Evolutionary conservation across 495 filamentous ascomycete genomes (phyloP).

Genomic region (Aspergillus sclerotiicarbonarius): DNA sequence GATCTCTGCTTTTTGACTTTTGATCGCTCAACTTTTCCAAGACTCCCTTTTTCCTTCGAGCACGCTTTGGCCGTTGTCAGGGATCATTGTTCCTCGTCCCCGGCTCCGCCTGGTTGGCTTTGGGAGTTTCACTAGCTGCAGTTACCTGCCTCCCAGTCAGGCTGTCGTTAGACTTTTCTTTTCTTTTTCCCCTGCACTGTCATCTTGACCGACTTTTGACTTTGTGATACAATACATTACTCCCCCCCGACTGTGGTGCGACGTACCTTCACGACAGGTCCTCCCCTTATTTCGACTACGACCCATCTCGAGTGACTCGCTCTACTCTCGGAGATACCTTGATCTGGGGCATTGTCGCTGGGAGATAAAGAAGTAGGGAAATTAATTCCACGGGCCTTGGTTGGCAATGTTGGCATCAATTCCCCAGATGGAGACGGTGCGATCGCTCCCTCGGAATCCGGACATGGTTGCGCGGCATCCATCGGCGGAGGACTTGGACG

Average conservation of each 20-base stretch:
- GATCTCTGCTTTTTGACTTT: constrained; percentile 10
- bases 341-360: background rate
- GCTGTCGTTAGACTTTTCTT: constrained; percentile 21
- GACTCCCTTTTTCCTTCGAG: constrained; percentile 2
- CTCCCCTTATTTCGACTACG: constrained; percentile 25
- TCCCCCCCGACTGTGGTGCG: constrained; percentile 37
- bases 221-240: constrained; percentile 40
- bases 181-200: constrained; percentile 27
- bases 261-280: constrained; percentile 28
- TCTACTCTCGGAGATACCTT: constrained; percentile 4
- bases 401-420: constrained; percentile 43
- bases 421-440: constrained; percentile 42
- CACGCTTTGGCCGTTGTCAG: constrained; percentile 11
- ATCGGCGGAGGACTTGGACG: constrained; percentile 46
- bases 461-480: constrained; percentile 39
- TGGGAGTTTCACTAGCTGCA: constrained; percentile 24
- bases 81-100: constrained; percentile 18
- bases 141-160: constrained; percentile 20
- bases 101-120: constrained; percentile 19
- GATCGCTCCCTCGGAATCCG: constrained; percentile 34
- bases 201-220: constrained; percentile 47
- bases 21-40: constrained; percentile 9
- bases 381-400: background rate
- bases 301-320: constrained; percentile 11
- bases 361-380: constrained; percentile 1